Base-by-base conservation (phyloP, 2,329 filamentous ascomycete species). In the Diaporthe sp. region DNA sequence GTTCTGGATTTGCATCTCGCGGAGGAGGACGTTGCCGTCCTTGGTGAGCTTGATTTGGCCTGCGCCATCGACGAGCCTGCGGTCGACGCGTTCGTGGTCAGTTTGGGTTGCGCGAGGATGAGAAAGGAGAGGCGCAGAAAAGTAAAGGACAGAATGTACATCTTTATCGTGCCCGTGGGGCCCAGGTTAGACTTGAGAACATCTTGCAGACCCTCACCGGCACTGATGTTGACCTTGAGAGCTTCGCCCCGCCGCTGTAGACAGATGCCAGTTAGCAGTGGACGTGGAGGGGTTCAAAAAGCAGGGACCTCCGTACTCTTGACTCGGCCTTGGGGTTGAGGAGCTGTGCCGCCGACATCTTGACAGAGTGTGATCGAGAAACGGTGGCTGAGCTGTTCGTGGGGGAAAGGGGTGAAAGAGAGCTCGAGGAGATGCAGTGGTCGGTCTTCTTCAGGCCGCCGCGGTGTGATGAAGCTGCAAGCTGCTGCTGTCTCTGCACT, bases 291-390 rank as follows among this genome's bases (percentile, higher is more conserved):
- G 79, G 78, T 66, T 66, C 63, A n/a, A 25, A 63, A 73, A 75
- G 71, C 73, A 73, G 70, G 71, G 73, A 76, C 73, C 74, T 47
- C 88, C 94, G 81, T 89, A 97, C 95, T 87, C 97, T 93, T 81
- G 96, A 98, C 88, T 99, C 97, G 82, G 97, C 97, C 89, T 99
- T 99, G 76, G 97, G 97, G 86, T 99, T 99, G 78, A 99, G 93
- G 82, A 99, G 92, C 88, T 98, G 96, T 82, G 97, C 96, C 80
- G 97, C 97, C 87, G 96, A 98, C 97, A 98, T 98, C 76, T 78
- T 80, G 50, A 61, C 32, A 72, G 63, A 39, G 30, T 70, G 70
- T 72, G 39, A 76, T 70, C 71, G 72, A 42, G 58, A 53, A 51
- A 47, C 19, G 58, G 25, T 22, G 12, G 58, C 44, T 50, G 59